These are phyloP conservation scores for Paramecium octaurelia DNA, from an alignment of 73 alveolate genomes.

Conservation along the genomic window DNA sequence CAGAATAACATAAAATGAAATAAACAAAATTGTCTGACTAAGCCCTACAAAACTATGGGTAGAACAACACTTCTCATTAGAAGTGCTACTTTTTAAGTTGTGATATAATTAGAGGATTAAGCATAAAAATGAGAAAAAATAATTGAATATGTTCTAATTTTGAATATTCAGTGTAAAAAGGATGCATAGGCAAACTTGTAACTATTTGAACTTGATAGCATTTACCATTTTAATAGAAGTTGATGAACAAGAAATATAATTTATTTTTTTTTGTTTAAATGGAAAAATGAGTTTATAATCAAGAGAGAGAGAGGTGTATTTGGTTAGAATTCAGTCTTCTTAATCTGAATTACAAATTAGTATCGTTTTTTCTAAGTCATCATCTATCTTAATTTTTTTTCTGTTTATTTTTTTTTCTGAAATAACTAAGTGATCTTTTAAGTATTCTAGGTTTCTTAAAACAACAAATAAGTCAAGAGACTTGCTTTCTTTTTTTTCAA, in stretches of 20 bases:
- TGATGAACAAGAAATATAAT: background rate
- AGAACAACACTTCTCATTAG: background rate
- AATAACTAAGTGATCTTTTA: background rate
- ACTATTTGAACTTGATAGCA: background rate
- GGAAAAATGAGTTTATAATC: background rate
- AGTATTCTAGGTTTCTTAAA: background rate
- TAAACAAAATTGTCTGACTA: background rate
- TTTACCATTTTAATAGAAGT: background rate
- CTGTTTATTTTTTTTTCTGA: background rate
- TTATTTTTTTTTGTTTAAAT: background rate
- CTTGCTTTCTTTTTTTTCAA: background rate
- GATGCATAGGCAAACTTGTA: background rate
- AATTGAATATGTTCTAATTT: background rate
- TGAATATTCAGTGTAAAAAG: background rate
- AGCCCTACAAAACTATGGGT: background rate
- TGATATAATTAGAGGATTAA: background rate
- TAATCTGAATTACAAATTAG: background rate
- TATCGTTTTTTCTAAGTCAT: background rate
- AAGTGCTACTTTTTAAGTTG: background rate
- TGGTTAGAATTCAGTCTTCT: background rate
- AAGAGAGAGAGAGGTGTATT: background rate
- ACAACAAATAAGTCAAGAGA: background rate
- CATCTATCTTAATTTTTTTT: background rate
- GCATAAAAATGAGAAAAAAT: slow-evolving; percentile 78
- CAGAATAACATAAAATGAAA: too few species aligned